Conservation (phyloP, 192 early-diverging fungal species). For the Coemansia pectinata region DNA sequence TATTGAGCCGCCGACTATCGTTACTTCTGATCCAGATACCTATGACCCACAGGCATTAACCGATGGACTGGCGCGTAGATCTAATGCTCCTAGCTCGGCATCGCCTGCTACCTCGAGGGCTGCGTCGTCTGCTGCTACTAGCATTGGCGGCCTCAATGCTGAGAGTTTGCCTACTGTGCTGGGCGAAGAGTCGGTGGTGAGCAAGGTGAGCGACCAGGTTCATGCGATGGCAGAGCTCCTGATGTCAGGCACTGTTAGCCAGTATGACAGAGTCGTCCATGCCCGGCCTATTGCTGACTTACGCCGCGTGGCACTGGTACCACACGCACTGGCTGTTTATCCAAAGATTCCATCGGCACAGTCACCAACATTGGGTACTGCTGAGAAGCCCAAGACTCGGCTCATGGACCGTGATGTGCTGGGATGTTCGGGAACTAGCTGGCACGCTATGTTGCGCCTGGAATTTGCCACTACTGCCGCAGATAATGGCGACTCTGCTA, state of each 20-base stretch:
- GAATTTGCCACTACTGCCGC: slow-evolving; percentile 30
- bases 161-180: slow-evolving; percentile 11
- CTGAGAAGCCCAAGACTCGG: slow-evolving; percentile 1
- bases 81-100: slow-evolving; percentile 27
- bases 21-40: slow-evolving; percentile 47
- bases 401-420: neutral
- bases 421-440: slow-evolving; percentile 37
- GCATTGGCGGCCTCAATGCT: neutral
- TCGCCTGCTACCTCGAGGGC: slow-evolving; percentile 18
- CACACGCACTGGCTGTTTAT: neutral
- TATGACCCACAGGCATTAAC: slow-evolving; percentile 39
- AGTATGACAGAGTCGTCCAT: slow-evolving; percentile 38
- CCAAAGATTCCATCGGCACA: neutral
- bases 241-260: slow-evolving; percentile 15
- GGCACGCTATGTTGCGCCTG: slow-evolving; percentile 45
- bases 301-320: slow-evolving; percentile 26
- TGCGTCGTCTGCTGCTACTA: slow-evolving; percentile 5
- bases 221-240: slow-evolving; percentile 12
- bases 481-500: neutral
- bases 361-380: slow-evolving; percentile 2
- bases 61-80: slow-evolving; percentile 36
- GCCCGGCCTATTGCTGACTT: slow-evolving; percentile 38
- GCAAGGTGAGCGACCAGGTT: neutral
- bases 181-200: neutral
- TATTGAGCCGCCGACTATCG: slow-evolving; percentile 40